phyloP scores from a whole-genome alignment of 2,329 filamentous ascomycete genomes.

The Fusarium aywerte region DNA sequence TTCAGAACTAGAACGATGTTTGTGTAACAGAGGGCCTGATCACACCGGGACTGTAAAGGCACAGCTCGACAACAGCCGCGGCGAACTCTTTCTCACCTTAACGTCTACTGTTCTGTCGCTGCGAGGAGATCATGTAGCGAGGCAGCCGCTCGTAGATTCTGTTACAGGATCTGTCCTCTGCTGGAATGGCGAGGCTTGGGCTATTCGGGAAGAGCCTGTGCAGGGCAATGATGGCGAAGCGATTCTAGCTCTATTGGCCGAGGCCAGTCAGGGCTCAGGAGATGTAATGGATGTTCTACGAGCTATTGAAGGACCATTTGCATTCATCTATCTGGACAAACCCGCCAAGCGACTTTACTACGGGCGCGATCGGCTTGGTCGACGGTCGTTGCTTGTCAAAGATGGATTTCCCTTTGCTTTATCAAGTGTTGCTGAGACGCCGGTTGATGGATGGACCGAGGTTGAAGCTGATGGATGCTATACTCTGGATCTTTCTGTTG shows the following conservation, averaged over 20 bases:
- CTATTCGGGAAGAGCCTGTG: constrained; percentile 68
- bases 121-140: constrained; percentile 76
- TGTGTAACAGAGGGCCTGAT: constrained; percentile 70
- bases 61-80: constrained; percentile 43
- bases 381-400: constrained; percentile 79
- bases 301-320: constrained; percentile 82
- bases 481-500: constrained; percentile 64
- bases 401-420: constrained; percentile 65
- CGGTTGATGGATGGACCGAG: constrained; percentile 72
- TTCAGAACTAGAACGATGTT: constrained; percentile 55
- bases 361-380: constrained; percentile 86
- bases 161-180: constrained; percentile 75
- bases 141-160: constrained; percentile 76
- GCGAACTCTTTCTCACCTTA: constrained; percentile 66
- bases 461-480: constrained; percentile 88
- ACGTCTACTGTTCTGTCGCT: constrained; percentile 90
- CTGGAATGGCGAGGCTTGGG: constrained; percentile 99
- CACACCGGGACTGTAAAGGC: constrained; percentile 60
- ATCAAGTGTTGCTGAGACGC: constrained; percentile 74
- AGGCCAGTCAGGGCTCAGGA: constrained; percentile 51
- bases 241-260: constrained; percentile 70
- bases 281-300: constrained; percentile 64
- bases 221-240: constrained; percentile 80
- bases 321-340: constrained; percentile 85
- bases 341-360: constrained; percentile 74